A percentile compares a stretch with the other conserved stretches of the same genome.
Conservation (phyloP, 2,329 filamentous ascomycete genomes). For the Colletotrichum sp. region DNA sequence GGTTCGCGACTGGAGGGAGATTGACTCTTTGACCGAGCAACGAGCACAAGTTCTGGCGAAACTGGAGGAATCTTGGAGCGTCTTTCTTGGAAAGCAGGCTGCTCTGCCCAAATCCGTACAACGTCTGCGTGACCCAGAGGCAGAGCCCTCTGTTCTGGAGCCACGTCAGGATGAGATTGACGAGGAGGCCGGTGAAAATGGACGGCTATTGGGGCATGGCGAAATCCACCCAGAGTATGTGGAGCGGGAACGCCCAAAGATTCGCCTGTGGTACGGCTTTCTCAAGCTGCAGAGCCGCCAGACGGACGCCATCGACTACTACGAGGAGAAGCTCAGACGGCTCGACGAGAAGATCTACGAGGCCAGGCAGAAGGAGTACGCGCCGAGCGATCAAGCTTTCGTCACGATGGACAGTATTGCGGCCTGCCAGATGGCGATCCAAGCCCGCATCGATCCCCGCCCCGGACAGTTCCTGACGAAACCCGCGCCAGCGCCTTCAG, state of each 20-base stretch:
- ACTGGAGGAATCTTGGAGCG: slow-evolving; percentile 85
- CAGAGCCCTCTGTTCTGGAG: slow-evolving; percentile 12
- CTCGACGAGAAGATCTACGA: slow-evolving; percentile 76
- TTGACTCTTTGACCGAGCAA: slow-evolving; percentile 77
- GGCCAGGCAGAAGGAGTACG: slow-evolving; percentile 77
- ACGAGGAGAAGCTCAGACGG: slow-evolving; percentile 81
- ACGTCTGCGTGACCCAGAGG: slow-evolving; percentile 23
- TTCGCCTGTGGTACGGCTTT: slow-evolving; percentile 79
- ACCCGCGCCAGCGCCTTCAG: slow-evolving; percentile 83
- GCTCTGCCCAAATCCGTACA: slow-evolving; percentile 39
- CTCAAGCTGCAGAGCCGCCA: slow-evolving; percentile 73
- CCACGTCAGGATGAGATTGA: slow-evolving; percentile 37
- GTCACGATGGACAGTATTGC: slow-evolving; percentile 97
- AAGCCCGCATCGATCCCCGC: slow-evolving; percentile 89
- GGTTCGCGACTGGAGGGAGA: slow-evolving; percentile 83
- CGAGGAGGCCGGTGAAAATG: slow-evolving; percentile 59
- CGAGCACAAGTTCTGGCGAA: slow-evolving; percentile 70
- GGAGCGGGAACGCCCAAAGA: slow-evolving; percentile 65
- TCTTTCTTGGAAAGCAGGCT: slow-evolving; percentile 67
- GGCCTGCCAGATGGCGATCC: slow-evolving; percentile 92
- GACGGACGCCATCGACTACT: slow-evolving; percentile 93
- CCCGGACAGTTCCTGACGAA: slow-evolving; percentile 87
- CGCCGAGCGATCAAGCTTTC: slow-evolving; percentile 84
- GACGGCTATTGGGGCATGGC: slow-evolving; percentile 56
- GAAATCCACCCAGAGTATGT: slow-evolving; percentile 28